Conservation (phyloP, 768 basidiomycete genomes). For the Naganishia onofrii region DNA sequence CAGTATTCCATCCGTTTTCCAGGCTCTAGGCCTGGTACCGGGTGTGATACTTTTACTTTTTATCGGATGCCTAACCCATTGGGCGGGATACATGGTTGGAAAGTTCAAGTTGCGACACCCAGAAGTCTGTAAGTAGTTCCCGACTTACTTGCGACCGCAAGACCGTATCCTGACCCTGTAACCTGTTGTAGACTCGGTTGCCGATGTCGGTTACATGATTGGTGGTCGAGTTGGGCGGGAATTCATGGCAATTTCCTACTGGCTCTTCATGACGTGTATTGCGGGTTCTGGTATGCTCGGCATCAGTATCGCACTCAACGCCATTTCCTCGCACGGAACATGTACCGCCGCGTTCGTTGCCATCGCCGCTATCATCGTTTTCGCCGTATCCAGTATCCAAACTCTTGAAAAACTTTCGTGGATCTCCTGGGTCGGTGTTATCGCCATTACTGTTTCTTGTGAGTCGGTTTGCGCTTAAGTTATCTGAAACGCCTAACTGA, state of each 20-base stretch:
- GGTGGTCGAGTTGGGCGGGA: conserved; percentile 39
- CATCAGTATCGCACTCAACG: conserved; percentile 51
- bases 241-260: conserved; percentile 37
- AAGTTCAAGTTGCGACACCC: conserved; percentile 47
- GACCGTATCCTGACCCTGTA: not conserved
- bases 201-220: conserved; percentile 39
- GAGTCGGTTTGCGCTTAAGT: not conserved
- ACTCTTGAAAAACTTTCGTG: conserved; percentile 48
- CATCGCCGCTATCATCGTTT: conserved; percentile 42
- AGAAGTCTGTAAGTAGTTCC: conserved; percentile 33
- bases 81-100: conserved; percentile 24
- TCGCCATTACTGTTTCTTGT: conserved; percentile 34
- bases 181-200: conserved; percentile 15
- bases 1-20: conserved; percentile 40
- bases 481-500: not conserved
- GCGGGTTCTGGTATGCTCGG: conserved; percentile 48
- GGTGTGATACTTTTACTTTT: conserved; percentile 32
- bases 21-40: conserved; percentile 39
- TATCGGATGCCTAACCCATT: conserved; percentile 5
- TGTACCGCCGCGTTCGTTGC: conserved; percentile 53
- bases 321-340: conserved; percentile 48
- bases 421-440: conserved; percentile 44
- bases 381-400: conserved; percentile 40
- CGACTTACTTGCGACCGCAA: too few species aligned
- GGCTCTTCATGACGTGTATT: conserved; percentile 39